phyloP scores from a whole-genome alignment of 176 grass and related monocot species.

The Chloris gayana region DNA sequence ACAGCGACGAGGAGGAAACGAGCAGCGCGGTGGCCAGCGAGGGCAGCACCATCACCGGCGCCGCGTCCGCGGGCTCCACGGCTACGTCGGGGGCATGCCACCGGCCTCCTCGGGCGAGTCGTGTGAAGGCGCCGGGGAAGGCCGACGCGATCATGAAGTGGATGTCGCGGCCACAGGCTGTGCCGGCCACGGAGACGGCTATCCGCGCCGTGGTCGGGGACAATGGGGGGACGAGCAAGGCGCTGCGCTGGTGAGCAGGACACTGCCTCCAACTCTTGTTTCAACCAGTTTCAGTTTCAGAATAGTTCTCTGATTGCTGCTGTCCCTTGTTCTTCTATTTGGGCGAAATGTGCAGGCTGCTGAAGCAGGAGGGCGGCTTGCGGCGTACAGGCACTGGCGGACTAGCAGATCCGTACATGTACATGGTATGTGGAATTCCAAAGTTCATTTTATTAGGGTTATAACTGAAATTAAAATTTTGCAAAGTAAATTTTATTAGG shows the following conservation, averaged over 20 bases:
- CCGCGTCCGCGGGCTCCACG: constrained; percentile 45
- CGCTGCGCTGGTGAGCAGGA: constrained; percentile 45
- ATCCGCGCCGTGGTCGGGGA: constrained; percentile 50
- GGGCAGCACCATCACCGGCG: constrained; percentile 46
- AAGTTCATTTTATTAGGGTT: too few species aligned
- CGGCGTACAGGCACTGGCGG: constrained; percentile 38
- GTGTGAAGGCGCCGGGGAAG: not conserved
- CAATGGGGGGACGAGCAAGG: constrained; percentile 49
- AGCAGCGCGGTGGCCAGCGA: constrained; percentile 47
- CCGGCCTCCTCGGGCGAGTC: constrained; percentile 1
- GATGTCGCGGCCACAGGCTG: constrained; percentile 34
- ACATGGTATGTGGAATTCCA: constrained; percentile 47
- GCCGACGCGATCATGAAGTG: constrained; percentile 42
- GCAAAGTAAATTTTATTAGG: too few species aligned
- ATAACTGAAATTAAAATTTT: too few species aligned
- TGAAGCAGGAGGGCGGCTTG: constrained; percentile 45
- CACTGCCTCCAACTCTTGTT: not conserved
- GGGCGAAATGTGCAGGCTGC: constrained; percentile 35
- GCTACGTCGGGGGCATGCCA: constrained; percentile 43
- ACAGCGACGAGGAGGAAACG: constrained; percentile 30
- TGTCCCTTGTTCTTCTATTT: not conserved
- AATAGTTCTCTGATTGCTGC: not conserved
- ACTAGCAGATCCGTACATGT: constrained; percentile 42
- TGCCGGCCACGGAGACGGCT: constrained; percentile 42
- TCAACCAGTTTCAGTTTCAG: constrained; percentile 6